Percentiles rank a stretch among this genome's conserved stretches.
These are phyloP conservation scores for Paramyrothecium roridum DNA, from an alignment of 2,329 filamentous ascomycete species.

Conservation along the genomic window DNA sequence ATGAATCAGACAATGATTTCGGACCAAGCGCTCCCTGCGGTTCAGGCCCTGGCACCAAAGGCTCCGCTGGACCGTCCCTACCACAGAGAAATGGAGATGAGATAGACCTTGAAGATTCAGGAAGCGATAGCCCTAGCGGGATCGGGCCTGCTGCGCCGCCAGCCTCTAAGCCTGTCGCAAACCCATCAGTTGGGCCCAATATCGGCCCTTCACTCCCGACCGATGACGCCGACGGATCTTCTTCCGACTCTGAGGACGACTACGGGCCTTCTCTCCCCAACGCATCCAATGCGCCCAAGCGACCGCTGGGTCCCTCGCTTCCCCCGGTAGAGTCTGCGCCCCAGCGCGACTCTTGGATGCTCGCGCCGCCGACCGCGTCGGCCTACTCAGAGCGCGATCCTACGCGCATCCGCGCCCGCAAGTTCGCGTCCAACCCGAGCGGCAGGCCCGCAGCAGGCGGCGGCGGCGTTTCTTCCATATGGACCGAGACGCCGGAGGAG, in stretches of 20 bases:
- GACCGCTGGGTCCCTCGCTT: constrained; percentile 30
- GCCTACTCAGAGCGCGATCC: constrained; percentile 68
- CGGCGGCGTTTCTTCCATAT: constrained; percentile 61
- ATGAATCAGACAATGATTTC: constrained; percentile 36
- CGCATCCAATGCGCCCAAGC: constrained; percentile 45
- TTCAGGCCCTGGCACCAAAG: constrained; percentile 7
- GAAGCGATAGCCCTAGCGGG: constrained; percentile 20
- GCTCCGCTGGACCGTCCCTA: constrained; percentile 15
- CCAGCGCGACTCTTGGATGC: constrained; percentile 83
- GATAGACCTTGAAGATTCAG: constrained; percentile 35
- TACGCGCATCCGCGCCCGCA: constrained; percentile 76
- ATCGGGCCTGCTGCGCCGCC: constrained; percentile 31
- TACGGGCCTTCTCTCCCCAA: constrained; percentile 60
- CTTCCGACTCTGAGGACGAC: constrained; percentile 46
- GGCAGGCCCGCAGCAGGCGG: constrained; percentile 10
- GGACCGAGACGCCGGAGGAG: constrained; percentile 90
- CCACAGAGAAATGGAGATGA: constrained; percentile 32
- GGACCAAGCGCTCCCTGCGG: constrained; percentile 30
- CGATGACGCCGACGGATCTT: constrained; percentile 30
- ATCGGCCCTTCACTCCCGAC: constrained; percentile 31
- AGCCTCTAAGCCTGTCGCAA: constrained; percentile 10
- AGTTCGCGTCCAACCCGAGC: constrained; percentile 67
- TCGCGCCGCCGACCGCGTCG: constrained; percentile 60
- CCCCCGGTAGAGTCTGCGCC: constrained; percentile 38
- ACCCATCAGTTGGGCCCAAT: constrained; percentile 20